A percentile compares a stretch with the other conserved stretches of the same genome.
Evolutionary conservation across 2,329 filamentous ascomycete genomes (phyloP).

Genomic region (Curvularia sp.): DNA sequence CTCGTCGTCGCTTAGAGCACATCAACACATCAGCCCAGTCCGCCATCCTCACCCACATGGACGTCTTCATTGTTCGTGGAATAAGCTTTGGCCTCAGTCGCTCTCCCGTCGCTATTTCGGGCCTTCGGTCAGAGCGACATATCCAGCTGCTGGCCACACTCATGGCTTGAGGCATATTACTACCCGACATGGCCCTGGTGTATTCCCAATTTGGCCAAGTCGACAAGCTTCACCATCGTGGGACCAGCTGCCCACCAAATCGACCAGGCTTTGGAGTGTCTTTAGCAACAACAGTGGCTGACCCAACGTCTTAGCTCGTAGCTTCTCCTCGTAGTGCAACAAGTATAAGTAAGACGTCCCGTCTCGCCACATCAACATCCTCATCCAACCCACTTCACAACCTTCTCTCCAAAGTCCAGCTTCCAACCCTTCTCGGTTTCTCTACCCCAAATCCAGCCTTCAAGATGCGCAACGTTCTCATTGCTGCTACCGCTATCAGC

Average conservation of each 20-base stretch:
- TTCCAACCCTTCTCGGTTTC: constrained; percentile 15
- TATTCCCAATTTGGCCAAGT: constrained; percentile 11
- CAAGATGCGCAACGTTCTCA: constrained; percentile 35
- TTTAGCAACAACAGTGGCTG: constrained; percentile 15
- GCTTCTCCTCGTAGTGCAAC: constrained; percentile 4
- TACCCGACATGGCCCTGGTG: constrained; percentile 1
- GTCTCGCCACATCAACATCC: constrained; percentile 16
- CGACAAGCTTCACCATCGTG: constrained; percentile 2
- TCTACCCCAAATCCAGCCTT: constrained; percentile 11
- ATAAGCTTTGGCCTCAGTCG: constrained; percentile 27
- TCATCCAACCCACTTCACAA: constrained; percentile 21
- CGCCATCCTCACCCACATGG: constrained; percentile 10
- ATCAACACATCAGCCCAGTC: too few relatives aligned
- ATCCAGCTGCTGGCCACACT: constrained; percentile 5
- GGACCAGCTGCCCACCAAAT: constrained; percentile 4
- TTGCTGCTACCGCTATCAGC: constrained; percentile 24
- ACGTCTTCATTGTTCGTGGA: constrained; percentile 18
- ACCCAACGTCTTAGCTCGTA: constrained; percentile 6
- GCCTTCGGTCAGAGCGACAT: constrained; percentile 12
- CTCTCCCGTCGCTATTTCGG: constrained; percentile 30
- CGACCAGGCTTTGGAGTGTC: constrained; percentile 4
- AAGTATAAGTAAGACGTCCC: constrained; percentile 26
- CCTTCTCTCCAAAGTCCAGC: constrained; percentile 11
- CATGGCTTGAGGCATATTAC: constrained; percentile 15
- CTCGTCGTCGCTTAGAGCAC: constrained; percentile 12